Evolutionary conservation across 2,329 filamentous ascomycete genomes (phyloP), one percentile per base, ranked within the genome.

Genomic region (Fusarium sp.): DNA sequence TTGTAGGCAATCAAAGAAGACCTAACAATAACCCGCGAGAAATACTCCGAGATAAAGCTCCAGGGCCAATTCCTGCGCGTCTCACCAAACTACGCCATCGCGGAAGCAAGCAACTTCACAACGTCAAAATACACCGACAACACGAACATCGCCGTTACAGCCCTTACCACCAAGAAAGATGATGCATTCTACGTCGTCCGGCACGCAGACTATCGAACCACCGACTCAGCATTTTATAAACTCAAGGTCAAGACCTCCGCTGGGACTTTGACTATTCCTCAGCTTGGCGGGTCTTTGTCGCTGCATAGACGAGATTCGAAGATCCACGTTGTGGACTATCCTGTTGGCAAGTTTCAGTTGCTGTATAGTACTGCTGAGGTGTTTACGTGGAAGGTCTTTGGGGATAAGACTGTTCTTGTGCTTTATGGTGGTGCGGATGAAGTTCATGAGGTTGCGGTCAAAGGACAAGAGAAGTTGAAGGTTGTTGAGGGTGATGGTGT

Each of bases 41-140:
- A 96, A 80, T 96, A 94, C 80, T 91, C 90, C 47, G 93, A 96
- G 79, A 85, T 93, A 32, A 96, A 96, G 78, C 87, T 96, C 2
- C 84, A 94, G 71, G 92, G 89, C 32, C 92, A 94, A 75, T 96
- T 96, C 81, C 81, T 94, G 59, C 91, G 91, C 75, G 92, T 90
- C 0, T 93, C 92, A 1, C 91, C 92, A 1, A 89, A 88, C 0
- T 95, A 94, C 75, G 82, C 94, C 24, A 88, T 88, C 6, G 88
- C 90, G 2, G 85, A 83, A 1, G 87, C 90, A 3, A 86, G 87
- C 17, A 83, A 85, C 74, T 79, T 84, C 41, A 85, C 85, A 15
- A 82, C 83, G 12, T 87, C 88, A 30, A 83, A 88, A 5, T 89
- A 88, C 77, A 90, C 86, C 32, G 78, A 85, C 9, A 89, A 86